These are phyloP conservation scores for Exsudoporus frostii DNA, from an alignment of 768 basidiomycete species.

Conservation along the genomic window DNA sequence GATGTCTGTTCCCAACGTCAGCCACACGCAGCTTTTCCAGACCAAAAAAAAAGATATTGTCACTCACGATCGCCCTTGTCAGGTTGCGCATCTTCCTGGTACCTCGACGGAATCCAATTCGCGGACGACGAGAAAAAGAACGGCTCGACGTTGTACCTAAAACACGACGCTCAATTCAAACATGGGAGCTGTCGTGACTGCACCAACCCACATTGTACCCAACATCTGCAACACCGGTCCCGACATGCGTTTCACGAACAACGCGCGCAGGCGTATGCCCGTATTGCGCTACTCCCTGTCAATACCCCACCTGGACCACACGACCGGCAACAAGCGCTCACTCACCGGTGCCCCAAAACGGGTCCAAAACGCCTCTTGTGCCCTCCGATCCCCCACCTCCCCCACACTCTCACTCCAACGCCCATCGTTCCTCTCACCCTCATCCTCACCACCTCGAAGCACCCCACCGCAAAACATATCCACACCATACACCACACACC, in stretches of 20 bases:
- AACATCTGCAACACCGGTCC: constrained; percentile 34
- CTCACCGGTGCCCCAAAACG: constrained; percentile 32
- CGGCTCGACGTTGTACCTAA: constrained; percentile 36
- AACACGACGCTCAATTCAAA: background rate
- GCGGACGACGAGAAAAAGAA: constrained; percentile 39
- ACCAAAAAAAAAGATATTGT: background rate
- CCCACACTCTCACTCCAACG: too few relatives aligned
- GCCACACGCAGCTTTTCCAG: background rate
- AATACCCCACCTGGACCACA: background rate
- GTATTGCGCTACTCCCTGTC: constrained; percentile 4
- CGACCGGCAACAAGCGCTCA: background rate
- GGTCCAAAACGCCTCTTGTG: constrained; percentile 29
- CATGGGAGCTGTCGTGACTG: too few relatives aligned
- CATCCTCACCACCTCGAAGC: too few relatives aligned
- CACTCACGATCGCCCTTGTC: constrained; percentile 47
- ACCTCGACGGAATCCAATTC: constrained; percentile 60
- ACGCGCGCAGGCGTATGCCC: constrained; percentile 21
- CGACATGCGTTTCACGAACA: constrained; percentile 31
- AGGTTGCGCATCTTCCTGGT: constrained; percentile 42
- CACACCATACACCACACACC: too few relatives aligned
- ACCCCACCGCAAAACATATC: too few relatives aligned
- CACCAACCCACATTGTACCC: constrained; percentile 29
- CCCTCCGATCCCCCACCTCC: too few relatives aligned
- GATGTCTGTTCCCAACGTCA: constrained; percentile 37
- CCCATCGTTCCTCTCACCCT: too few relatives aligned